Evolutionary conservation across 2,329 filamentous ascomycete genomes (phyloP), one percentile per base, ranked within the genome.

Genomic region (Ceratocystis colombiana): DNA sequence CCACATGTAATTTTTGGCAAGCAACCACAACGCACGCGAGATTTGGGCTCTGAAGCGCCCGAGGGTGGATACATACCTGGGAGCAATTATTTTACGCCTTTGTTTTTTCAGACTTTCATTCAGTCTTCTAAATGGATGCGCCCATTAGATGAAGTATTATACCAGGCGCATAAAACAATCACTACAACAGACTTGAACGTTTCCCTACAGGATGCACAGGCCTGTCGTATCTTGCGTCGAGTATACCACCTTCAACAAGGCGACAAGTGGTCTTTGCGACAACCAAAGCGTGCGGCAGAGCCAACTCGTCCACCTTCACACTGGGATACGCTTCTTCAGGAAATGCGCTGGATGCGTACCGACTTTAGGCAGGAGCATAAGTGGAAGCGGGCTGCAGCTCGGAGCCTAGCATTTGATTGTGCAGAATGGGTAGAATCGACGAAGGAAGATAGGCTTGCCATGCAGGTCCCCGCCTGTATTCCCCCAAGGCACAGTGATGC

Each of bases 261-360:
- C 41, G 91, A 96, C 71, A 88, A 93, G 72, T 97, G 94, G 93
- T 94, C 92, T 4, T 76, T 99, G 61, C 84, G 93, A 64, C 94
- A 99, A 72, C 85, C 92, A 55, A 90, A 95, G 73, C 88, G 91
- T 66, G 89, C 86, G 48, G 81, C 86, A 1, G 94, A 99, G 74
- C 92, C 93, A 3, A 80, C 84, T 3, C 84, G 90, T 46, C 87
- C 87, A 20, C 82, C 84, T 0, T 86, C 88, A 1, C 93, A 97
- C 71, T 89, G 87, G 83, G 94, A 99, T 76, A 82, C 93, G 64
- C 75, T 97, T 66, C 78, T 99, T 41, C 84, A 91, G 70, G 92
- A 99, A 77, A 90, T 93, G 83, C 96, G 92, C 74, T 97, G 93
- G 93, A 95, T 99, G 90, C 85, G 92, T 63, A 96, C 91, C 1